Evolutionary conservation across 768 basidiomycete species (phyloP).

Genomic region (Thelephora aurantiotincta): DNA sequence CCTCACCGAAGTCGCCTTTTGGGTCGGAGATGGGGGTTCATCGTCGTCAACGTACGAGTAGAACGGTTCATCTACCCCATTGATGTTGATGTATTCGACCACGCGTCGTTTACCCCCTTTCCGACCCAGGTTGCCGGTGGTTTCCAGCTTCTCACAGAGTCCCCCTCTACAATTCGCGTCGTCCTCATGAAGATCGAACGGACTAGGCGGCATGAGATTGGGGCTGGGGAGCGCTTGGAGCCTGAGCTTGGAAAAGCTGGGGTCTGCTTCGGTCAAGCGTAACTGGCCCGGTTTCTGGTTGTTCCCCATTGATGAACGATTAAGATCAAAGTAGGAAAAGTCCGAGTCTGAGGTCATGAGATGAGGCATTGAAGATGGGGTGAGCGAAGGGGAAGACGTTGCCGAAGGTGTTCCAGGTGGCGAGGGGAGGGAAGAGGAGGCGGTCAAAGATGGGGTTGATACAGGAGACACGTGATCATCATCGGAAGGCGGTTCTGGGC

Average conservation of each 20-base stretch:
- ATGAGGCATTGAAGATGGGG: background rate
- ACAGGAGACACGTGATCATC: background rate
- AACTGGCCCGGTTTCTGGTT: background rate
- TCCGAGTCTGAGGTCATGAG: background rate
- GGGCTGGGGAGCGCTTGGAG: conserved; percentile 16
- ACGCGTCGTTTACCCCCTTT: background rate
- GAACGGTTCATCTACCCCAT: background rate
- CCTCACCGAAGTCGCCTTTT: too few species aligned
- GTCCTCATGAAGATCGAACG: conserved; percentile 7
- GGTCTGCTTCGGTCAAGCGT: background rate
- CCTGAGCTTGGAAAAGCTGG: conserved; percentile 4
- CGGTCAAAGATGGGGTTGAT: background rate
- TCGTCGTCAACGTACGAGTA: background rate
- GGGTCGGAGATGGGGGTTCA: too few species aligned
- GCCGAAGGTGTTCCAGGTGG: background rate
- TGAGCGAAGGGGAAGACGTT: background rate
- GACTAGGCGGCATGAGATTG: conserved; percentile 13
- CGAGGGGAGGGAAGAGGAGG: background rate
- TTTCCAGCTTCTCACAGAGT: background rate
- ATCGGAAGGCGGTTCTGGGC: background rate
- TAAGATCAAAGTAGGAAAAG: background rate
- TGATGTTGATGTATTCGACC: background rate
- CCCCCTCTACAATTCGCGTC: background rate
- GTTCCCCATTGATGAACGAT: background rate
- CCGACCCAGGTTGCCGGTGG: background rate